Evolutionary conservation across 306 rosid species (phyloP).

Genomic region (Lathyrus tuberosus): DNA sequence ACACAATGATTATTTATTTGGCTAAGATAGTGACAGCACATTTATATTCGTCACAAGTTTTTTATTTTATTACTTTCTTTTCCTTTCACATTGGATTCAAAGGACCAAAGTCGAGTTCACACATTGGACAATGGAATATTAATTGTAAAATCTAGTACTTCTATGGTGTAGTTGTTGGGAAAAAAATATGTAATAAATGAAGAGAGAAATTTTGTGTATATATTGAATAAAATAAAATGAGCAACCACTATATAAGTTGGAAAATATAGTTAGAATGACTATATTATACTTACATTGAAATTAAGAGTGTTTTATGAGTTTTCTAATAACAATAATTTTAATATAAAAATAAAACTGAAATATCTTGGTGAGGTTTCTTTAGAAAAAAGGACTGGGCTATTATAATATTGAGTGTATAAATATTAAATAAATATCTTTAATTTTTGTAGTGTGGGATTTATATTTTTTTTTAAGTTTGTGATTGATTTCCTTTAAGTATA

Average conservation of each 20-base stretch:
- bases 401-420: too few relatives aligned
- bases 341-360: background rate
- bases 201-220: background rate
- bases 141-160: background rate
- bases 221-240: background rate
- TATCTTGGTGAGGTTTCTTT: background rate
- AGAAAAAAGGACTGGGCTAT: too few relatives aligned
- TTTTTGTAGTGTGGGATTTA: too few relatives aligned
- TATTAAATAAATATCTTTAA: too few relatives aligned
- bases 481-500: too few relatives aligned
- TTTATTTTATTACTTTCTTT: background rate
- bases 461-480: too few relatives aligned
- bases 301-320: too few relatives aligned
- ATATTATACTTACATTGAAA: too few relatives aligned
- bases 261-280: too few relatives aligned
- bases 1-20: conserved; percentile 6
- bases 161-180: background rate
- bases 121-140: background rate
- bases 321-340: too few relatives aligned
- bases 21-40: conserved; percentile 15
- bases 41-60: background rate
- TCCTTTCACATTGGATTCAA: conserved; percentile 7
- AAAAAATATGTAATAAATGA: background rate
- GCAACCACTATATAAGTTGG: background rate
- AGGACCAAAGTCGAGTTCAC: conserved; percentile 23